A percentile compares a stretch with the other conserved stretches of the same genome.
These are phyloP conservation scores for Exophiala bonariae DNA, from an alignment of 2,329 filamentous ascomycete genomes.

Conservation along the genomic window DNA sequence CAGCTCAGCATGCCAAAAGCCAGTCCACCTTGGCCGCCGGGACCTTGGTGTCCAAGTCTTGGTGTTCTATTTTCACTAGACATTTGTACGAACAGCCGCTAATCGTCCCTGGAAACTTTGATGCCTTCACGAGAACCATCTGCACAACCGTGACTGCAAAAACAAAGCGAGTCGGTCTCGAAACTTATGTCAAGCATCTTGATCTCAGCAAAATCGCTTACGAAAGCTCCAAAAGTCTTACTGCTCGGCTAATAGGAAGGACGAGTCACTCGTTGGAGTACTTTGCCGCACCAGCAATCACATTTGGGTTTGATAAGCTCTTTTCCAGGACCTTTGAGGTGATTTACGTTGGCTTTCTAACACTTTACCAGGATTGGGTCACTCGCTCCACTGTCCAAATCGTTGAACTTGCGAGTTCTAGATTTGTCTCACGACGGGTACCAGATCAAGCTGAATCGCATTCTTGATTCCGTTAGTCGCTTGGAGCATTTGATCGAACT, in stretches of 20 bases:
- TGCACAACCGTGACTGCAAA: constrained; percentile 53
- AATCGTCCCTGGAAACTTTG: constrained; percentile 52
- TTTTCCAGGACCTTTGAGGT: neutral
- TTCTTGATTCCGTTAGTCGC: constrained; percentile 53
- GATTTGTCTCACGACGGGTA: constrained; percentile 56
- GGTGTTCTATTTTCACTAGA: constrained; percentile 55
- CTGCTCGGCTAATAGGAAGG: constrained; percentile 56
- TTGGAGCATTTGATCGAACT: constrained; percentile 48
- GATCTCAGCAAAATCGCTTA: constrained; percentile 59
- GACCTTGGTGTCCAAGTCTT: constrained; percentile 55
- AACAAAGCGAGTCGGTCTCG: constrained; percentile 34
- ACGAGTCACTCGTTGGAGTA: constrained; percentile 52
- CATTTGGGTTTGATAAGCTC: constrained; percentile 50
- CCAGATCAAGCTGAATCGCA: constrained; percentile 46
- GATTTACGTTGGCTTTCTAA: constrained; percentile 4
- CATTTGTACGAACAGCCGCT: constrained; percentile 55
- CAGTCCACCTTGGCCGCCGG: constrained; percentile 53
- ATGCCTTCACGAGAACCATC: constrained; percentile 55
- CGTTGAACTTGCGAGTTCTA: constrained; percentile 48
- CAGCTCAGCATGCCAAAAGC: constrained; percentile 13
- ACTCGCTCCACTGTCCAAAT: constrained; percentile 59
- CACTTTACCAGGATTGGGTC: constrained; percentile 45
- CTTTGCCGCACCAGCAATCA: constrained; percentile 60
- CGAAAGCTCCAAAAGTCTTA: constrained; percentile 58
- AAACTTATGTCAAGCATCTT: constrained; percentile 50